Base-by-base conservation (phyloP, 768 basidiomycete genomes). In the Mycena sanguinolenta region DNA sequence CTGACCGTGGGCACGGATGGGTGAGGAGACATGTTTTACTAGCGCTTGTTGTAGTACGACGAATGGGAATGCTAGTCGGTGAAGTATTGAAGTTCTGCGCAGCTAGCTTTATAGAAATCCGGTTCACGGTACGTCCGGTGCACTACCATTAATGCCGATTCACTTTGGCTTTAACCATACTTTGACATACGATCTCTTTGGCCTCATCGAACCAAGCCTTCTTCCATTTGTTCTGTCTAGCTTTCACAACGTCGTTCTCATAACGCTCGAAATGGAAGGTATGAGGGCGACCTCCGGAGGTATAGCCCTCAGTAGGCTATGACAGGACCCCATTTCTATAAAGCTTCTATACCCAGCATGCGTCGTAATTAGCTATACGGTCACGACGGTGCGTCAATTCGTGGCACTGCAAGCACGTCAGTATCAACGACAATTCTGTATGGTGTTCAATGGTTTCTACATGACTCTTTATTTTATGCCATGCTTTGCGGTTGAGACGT, bases 21-120 rank as follows among this genome's bases (percentile, higher is more conserved):
- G n/a, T 38, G 30, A 57, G 54, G 23, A 39, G 55, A 39, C 55
- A 58, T 58, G 55, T 34, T 57, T 36, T 58, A 58, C 55, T 38
- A 58, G 55, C 55, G 36, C 55, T 57, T 57, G 55, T 58, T 58
- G 55, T 39, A 58, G 6, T n/a, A n/a, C 55, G 34, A 36, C 55
- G 13, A 21, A 58, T 38, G 55, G 55, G 55, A 57, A 34, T 36
- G 16, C 16, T 14, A 14, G 39, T 39, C 4, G 55, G 34, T 58
- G 55, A 58, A 58, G 36, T 58, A 58, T 58, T 25, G 55, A 36
- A 58, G 55, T 38, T 58, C 23, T 58, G 19, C 34, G 38, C 55
- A 58, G 55, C 55, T 38, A 36, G 55, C 17, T 58, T 58, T 58
- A 58, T 58, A 58, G 55, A 58, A 58, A 58, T 58, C 36, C n/a